These are phyloP conservation scores for Chlorella sp. DNA, from an alignment of 139 green algal species.

Conservation along the genomic window DNA sequence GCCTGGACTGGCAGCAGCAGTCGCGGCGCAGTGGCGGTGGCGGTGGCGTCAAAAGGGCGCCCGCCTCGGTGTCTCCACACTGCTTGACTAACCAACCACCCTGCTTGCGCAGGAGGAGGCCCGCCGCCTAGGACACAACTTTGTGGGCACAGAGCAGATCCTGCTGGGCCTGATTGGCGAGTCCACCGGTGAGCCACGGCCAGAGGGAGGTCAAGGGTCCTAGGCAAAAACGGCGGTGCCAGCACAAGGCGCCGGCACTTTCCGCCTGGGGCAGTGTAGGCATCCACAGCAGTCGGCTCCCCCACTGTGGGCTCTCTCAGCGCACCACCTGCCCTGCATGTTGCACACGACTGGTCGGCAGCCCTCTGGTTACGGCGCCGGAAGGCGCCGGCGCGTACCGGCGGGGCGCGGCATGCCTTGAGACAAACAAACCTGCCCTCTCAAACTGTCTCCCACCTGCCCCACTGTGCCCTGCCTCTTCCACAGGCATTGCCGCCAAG, in stretches of 20 bases:
- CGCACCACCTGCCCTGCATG: no score
- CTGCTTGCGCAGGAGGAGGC: slow-evolving; percentile 99
- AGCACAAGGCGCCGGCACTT: not conserved
- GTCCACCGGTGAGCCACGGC: slow-evolving; percentile 76
- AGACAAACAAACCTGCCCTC: not conserved
- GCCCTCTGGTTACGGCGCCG: no score
- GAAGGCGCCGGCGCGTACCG: no score
- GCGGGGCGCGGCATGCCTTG: no score
- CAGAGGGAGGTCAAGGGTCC: not conserved
- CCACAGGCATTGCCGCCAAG: slow-evolving; percentile 96
- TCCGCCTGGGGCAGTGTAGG: not conserved
- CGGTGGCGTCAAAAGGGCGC: no score
- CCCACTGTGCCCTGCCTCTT: not conserved
- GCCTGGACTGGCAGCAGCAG: no score
- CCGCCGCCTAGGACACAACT: slow-evolving; percentile 96
- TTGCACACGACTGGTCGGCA: no score
- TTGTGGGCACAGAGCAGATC: slow-evolving; percentile 99
- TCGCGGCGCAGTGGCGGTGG: no score
- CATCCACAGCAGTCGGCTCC: no score
- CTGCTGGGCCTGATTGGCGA: slow-evolving; percentile 99
- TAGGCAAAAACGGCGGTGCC: not conserved
- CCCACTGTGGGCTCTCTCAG: not conserved
- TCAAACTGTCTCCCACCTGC: not conserved
- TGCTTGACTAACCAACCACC: slow-evolving; percentile 61
- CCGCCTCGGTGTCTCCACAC: no score